A percentile compares a stretch with the other conserved stretches of the same genome.
Conservation (phyloP, 192 early-diverging fungal genomes). For the Podila minutissima region DNA sequence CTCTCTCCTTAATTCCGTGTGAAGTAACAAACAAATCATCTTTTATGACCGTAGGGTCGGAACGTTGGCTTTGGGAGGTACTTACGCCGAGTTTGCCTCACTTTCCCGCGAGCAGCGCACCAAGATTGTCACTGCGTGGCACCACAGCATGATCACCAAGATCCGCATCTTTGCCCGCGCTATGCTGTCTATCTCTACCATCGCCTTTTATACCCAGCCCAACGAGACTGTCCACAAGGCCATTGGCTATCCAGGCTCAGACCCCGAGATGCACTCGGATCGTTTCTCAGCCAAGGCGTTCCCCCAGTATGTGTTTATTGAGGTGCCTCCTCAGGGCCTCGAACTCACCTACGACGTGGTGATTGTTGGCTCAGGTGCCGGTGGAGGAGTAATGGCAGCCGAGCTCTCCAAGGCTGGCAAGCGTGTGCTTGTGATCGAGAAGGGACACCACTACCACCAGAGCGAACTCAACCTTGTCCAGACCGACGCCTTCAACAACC, state of each 20-base stretch:
- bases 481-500: conserved; percentile 52
- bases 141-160: conserved; percentile 39
- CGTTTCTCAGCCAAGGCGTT: conserved; percentile 51
- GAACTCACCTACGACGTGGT: conserved; percentile 68
- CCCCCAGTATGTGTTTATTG: conserved; percentile 65
- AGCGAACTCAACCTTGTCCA: conserved; percentile 63
- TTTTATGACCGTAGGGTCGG: conserved; percentile 13
- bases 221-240: conserved; percentile 48
- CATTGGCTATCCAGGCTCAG: conserved; percentile 64
- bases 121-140: conserved; percentile 29
- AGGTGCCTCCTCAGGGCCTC: conserved; percentile 45
- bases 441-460: conserved; percentile 68
- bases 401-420: conserved; percentile 73
- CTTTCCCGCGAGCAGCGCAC: conserved; percentile 37
- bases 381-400: conserved; percentile 73
- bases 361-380: conserved; percentile 75
- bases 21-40: background rate
- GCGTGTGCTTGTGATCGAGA: conserved; percentile 78
- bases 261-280: conserved; percentile 53
- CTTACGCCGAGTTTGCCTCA: conserved; percentile 33
- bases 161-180: conserved; percentile 34
- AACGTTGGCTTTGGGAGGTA: conserved; percentile 37
- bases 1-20: background rate
- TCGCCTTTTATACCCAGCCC: conserved; percentile 19
- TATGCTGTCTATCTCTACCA: conserved; percentile 10